Evolutionary conservation across 2,329 filamentous ascomycete species (phyloP).

Genomic region (Microdochium nivale): DNA sequence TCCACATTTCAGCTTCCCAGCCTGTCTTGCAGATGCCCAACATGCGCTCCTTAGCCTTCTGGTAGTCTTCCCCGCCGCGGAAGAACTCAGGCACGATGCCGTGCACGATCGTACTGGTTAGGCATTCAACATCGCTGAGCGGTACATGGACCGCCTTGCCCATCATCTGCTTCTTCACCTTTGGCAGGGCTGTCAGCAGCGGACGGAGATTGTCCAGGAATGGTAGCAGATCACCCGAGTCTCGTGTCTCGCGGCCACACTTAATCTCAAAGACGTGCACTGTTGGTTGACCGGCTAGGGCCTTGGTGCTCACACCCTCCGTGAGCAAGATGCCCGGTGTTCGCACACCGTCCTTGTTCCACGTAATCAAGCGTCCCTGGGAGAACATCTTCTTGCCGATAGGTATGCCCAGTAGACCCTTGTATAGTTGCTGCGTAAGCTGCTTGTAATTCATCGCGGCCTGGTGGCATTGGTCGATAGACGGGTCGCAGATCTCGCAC

Average conservation of each 20-base stretch:
- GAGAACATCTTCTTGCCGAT: conserved; percentile 74
- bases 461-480: conserved; percentile 73
- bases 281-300: conserved; percentile 48
- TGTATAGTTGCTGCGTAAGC: conserved; percentile 73
- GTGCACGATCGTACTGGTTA: conserved; percentile 61
- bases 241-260: conserved; percentile 56
- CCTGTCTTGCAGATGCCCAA: conserved; percentile 53
- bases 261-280: conserved; percentile 75
- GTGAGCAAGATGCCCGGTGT: conserved; percentile 73
- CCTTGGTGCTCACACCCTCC: conserved; percentile 61
- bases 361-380: conserved; percentile 70
- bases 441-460: conserved; percentile 72
- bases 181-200: conserved; percentile 59
- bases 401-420: conserved; percentile 68
- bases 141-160: conserved; percentile 62
- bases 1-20: conserved; percentile 70
- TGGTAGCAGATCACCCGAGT: conserved; percentile 78
- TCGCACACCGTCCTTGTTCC: conserved; percentile 74
- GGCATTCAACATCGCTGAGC: conserved; percentile 71
- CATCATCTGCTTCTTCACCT: conserved; percentile 56
- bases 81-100: conserved; percentile 53
- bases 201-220: conserved; percentile 66
- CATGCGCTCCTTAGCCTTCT: conserved; percentile 58
- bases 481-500: conserved; percentile 72
- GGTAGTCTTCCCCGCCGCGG: conserved; percentile 37